These are phyloP conservation scores for Pleurostoma richardsiae DNA, from an alignment of 2,329 filamentous ascomycete genomes.

Conservation along the genomic window DNA sequence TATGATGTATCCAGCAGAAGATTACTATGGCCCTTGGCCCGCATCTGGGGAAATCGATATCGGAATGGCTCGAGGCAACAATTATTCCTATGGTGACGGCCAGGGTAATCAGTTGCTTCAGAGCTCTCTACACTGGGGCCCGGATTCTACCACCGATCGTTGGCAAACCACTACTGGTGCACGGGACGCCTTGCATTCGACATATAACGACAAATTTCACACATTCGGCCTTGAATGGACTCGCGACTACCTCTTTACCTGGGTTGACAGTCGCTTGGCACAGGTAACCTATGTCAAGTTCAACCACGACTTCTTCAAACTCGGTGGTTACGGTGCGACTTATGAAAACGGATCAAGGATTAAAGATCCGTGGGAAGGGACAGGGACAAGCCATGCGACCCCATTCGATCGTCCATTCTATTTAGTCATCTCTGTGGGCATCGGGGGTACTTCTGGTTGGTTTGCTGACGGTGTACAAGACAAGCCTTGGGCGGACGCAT, in stretches of 20 bases:
- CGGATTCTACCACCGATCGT: slow-evolving; percentile 5
- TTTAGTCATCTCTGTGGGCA: neutral
- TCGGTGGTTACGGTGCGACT: slow-evolving; percentile 4
- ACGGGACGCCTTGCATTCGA: slow-evolving; percentile 3
- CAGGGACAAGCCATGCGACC: slow-evolving; percentile 2
- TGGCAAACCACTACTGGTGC: slow-evolving; percentile 6
- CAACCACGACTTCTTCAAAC: slow-evolving; percentile 1
- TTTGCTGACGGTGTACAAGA: slow-evolving; percentile 6
- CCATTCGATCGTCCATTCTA: slow-evolving; percentile 3
- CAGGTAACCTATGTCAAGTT: slow-evolving; percentile 9
- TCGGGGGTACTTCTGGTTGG: neutral
- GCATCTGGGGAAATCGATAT: slow-evolving; percentile 10
- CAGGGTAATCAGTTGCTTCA: slow-evolving; percentile 3
- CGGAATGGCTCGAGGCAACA: slow-evolving; percentile 7
- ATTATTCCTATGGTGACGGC: slow-evolving; percentile 5
- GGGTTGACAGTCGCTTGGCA: slow-evolving; percentile 7
- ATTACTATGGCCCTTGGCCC: slow-evolving; percentile 9
- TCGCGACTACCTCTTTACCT: slow-evolving; percentile 7
- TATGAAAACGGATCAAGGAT: slow-evolving; percentile 5
- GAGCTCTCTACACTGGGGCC: slow-evolving; percentile 9
- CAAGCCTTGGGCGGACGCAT: slow-evolving; percentile 10
- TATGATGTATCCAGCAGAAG: slow-evolving; percentile 6
- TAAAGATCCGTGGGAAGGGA: slow-evolving; percentile 3
- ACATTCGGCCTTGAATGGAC: slow-evolving; percentile 10
- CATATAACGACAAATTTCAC: slow-evolving; percentile 4